Conservation (phyloP, 495 filamentous ascomycete genomes). For the Polyplosphaeria fusca region DNA sequence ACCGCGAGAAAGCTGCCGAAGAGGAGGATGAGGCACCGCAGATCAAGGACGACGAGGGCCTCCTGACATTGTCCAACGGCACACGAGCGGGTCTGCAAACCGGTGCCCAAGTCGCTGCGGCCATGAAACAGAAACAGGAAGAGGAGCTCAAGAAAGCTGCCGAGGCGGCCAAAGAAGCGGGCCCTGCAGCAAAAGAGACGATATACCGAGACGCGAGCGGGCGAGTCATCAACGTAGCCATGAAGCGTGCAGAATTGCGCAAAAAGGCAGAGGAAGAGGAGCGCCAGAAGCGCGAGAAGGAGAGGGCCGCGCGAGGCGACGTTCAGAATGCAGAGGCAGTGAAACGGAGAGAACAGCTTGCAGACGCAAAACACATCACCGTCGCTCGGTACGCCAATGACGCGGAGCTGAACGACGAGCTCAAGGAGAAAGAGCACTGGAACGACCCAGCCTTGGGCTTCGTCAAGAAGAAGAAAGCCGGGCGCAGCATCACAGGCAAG, state of each 20-base stretch:
- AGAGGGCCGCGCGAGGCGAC: constrained; percentile 72
- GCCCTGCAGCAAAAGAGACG: constrained; percentile 56
- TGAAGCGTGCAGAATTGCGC: constrained; percentile 83
- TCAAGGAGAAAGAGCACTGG: constrained; percentile 75
- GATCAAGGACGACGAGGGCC: constrained; percentile 38
- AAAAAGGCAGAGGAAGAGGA: constrained; percentile 67
- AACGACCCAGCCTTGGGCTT: constrained; percentile 90
- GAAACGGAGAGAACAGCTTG: constrained; percentile 57
- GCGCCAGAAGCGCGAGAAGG: constrained; percentile 56
- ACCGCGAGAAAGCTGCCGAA: constrained; percentile 48
- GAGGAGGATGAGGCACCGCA: constrained; percentile 46
- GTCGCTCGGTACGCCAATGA: constrained; percentile 80
- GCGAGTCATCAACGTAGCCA: constrained; percentile 81
- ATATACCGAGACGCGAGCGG: constrained; percentile 93
- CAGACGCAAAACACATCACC: constrained; percentile 75
- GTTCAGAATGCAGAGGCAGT: constrained; percentile 66
- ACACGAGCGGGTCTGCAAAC: constrained; percentile 82
- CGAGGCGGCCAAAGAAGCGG: constrained; percentile 44
- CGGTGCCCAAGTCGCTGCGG: constrained; percentile 71
- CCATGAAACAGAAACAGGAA: constrained; percentile 54
- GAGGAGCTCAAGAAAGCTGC: constrained; percentile 50
- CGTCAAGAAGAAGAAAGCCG: constrained; percentile 53
- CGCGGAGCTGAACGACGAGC: constrained; percentile 73
- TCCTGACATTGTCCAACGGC: constrained; percentile 73
- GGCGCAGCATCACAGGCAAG: constrained; percentile 56